Conservation (phyloP, 306 rosid species). For the Pachyrhizus erosus region DNA sequence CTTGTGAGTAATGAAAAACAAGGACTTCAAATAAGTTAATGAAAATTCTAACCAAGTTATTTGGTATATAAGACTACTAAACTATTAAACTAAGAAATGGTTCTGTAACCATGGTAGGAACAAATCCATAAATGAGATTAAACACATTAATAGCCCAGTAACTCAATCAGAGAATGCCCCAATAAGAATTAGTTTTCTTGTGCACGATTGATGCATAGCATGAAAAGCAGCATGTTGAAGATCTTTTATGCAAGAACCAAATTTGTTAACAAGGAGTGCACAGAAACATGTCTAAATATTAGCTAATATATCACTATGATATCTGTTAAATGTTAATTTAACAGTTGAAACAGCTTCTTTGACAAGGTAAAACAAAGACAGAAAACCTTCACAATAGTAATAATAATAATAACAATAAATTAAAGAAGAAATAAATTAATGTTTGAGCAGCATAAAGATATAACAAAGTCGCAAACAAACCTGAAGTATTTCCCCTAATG, state of each 20-base stretch:
- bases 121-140: not conserved
- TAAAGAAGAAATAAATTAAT: not conserved
- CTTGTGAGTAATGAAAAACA: conserved; percentile 48
- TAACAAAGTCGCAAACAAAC: conserved; percentile 41
- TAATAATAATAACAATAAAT: not conserved
- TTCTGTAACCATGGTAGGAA: not conserved
- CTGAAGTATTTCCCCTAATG: conserved; percentile 70
- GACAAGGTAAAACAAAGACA: not conserved
- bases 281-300: conserved; percentile 15
- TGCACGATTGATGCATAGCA: not conserved
- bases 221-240: not conserved
- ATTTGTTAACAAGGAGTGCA: not conserved
- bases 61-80: not conserved
- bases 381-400: not conserved
- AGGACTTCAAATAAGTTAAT: conserved; percentile 24
- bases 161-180: not conserved
- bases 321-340: not conserved
- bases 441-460: not conserved
- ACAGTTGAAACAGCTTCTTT: not conserved
- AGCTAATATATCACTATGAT: not conserved
- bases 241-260: not conserved
- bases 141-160: not conserved
- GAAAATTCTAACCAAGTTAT: conserved; percentile 18
- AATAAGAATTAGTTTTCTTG: not conserved
- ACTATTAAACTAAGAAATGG: conserved; percentile 9